These are phyloP conservation scores for Aechmea fasciata DNA, from an alignment of 176 grass and related monocot species.

Conservation along the genomic window DNA sequence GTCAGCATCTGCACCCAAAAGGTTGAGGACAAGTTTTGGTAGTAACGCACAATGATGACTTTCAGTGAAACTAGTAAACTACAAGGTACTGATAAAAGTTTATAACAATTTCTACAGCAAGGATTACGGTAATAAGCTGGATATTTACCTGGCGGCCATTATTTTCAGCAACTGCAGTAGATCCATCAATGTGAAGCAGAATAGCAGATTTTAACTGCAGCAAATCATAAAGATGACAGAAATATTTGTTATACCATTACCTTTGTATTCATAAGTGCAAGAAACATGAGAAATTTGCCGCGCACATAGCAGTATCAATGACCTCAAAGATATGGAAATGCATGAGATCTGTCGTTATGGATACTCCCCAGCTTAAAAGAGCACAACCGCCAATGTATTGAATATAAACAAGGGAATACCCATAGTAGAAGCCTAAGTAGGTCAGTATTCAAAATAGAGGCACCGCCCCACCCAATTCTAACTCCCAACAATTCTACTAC, in stretches of 20 bases:
- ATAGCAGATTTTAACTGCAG: conserved; percentile 83
- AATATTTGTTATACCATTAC: neutral
- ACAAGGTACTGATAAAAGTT: neutral
- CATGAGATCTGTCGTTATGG: neutral
- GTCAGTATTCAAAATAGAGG: neutral
- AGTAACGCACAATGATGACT: neutral
- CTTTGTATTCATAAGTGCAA: neutral
- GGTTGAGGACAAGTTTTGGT: conserved; percentile 17
- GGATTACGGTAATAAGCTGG: neutral
- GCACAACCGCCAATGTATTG: no score
- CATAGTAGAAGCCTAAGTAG: conserved; percentile 3
- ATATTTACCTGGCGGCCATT: conserved; percentile 83
- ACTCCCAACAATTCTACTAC: no score
- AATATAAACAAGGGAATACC: no score
- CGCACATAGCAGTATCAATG: neutral
- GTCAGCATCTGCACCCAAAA: conserved; percentile 68
- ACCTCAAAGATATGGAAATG: neutral
- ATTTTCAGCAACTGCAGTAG: conserved; percentile 83
- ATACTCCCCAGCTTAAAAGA: no score
- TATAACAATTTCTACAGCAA: neutral
- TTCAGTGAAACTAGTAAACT: neutral
- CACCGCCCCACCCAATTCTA: neutral
- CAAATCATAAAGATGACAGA: neutral
- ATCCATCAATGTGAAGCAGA: conserved; percentile 86
- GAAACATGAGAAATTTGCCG: neutral